Evolutionary conservation across 768 basidiomycete species (phyloP), one percentile per base, ranked within the genome.

Genomic region (Lentinula lateritia): DNA sequence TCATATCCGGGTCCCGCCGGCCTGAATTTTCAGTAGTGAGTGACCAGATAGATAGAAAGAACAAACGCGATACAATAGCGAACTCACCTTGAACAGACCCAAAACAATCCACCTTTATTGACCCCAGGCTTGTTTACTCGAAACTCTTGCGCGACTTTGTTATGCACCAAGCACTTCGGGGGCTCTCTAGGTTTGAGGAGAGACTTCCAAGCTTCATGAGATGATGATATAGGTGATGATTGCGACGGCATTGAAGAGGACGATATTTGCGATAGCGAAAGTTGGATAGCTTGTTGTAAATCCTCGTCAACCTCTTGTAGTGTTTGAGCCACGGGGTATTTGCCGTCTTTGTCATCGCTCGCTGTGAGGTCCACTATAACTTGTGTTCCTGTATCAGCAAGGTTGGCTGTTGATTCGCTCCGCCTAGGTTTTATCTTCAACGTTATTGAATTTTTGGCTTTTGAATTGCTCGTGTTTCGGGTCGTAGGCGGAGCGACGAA

Each of bases 71-170:
- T 23, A 23, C 23, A 23, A 23, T 23, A 23, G 23, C 23, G 23
- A 32, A 72, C 83, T 59, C 64, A 93, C 92, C 92, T 80, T 16
- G 92, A 84, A 67, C 93, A 95, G 32, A 93, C 75, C 68, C 85
- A 95, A 71, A 95, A 95, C 36, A 75, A 80, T 72, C 89, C 89
- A 20, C 93, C 92, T 73, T 92, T 93, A 67, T 94, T 95, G 16
- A 87, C 86, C 1, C 93, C 93, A 32, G 82, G 83, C 71, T 95
- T 96, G 65, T 86, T 93, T 48, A 95, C 93, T 0, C 88, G 92
- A 66, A 79, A 83, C 74, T 88, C 82, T 71, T 88, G 91, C 42
- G 90, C 74, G 0, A 84, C 86, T 69, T 95, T 92, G n/a, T 77
- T 77, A 67, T 96, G 93, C 6, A 85, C 82, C 0, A 69, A 73